Percentiles rank a stretch among this genome's conserved stretches.
These are phyloP conservation scores for Boletus patriciae DNA, from an alignment of 768 basidiomycete genomes.

Conservation along the genomic window DNA sequence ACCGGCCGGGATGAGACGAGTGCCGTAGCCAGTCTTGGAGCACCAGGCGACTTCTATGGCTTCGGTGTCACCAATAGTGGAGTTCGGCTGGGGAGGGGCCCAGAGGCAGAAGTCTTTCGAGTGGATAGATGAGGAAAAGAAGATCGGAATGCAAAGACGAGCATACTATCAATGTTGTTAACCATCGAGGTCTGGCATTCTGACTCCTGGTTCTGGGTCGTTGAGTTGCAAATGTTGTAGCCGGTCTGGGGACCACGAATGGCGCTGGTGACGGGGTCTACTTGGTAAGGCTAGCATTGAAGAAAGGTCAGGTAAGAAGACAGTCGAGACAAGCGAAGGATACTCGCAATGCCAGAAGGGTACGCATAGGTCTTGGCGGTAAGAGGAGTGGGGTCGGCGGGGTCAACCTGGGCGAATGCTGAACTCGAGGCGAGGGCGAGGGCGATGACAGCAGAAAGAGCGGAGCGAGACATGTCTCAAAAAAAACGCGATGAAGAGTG, in stretches of 20 bases:
- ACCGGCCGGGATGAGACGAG: conserved; percentile 66
- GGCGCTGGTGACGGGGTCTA: conserved; percentile 39
- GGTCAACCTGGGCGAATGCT: conserved; percentile 33
- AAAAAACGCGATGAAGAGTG: neutral
- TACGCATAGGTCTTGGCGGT: conserved; percentile 45
- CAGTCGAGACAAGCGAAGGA: neutral
- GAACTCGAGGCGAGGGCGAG: conserved; percentile 31
- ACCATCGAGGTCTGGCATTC: conserved; percentile 68
- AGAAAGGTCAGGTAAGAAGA: neutral
- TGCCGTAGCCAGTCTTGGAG: conserved; percentile 60
- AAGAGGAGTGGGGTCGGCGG: conserved; percentile 50
- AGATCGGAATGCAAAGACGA: neutral
- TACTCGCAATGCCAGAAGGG: conserved; percentile 43
- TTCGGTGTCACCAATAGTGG: conserved; percentile 65
- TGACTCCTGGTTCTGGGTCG: conserved; percentile 60
- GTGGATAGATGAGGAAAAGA: conserved; percentile 27
- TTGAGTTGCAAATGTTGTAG: conserved; percentile 68
- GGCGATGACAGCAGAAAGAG: conserved; percentile 43
- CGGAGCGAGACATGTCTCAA: conserved; percentile 48
- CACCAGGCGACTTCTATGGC: conserved; percentile 74
- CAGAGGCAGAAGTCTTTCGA: conserved; percentile 70
- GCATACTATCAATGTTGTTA: conserved; percentile 49
- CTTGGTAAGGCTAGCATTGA: conserved; percentile 49
- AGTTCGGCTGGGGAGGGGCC: conserved; percentile 50
- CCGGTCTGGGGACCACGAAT: conserved; percentile 61